These are phyloP conservation scores for Afroboletus lepidellus DNA, from an alignment of 1,284 basidiomycete species.

Conservation along the genomic window DNA sequence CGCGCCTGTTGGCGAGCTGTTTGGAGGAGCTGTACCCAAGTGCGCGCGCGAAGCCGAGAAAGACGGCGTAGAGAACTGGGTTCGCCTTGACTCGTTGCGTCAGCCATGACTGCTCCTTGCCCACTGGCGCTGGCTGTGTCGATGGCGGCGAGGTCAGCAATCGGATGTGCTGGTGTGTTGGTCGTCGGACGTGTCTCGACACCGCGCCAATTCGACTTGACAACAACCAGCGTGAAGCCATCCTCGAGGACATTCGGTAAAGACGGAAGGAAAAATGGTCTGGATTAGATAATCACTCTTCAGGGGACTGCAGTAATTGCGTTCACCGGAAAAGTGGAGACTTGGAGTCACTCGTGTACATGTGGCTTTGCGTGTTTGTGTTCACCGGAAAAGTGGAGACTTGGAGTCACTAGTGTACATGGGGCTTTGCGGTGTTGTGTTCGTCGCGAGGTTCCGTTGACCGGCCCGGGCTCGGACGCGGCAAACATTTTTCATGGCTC, in stretches of 20 bases:
- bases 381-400: too few relatives aligned
- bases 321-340: too few relatives aligned
- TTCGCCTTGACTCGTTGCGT: constrained; percentile 54
- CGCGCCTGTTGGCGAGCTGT: constrained; percentile 59
- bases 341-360: too few relatives aligned
- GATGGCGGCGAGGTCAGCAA: constrained; percentile 11
- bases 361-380: too few relatives aligned
- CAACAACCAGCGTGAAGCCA: constrained; percentile 18
- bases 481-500: constrained; percentile 12
- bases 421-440: too few relatives aligned
- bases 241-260: not conserved
- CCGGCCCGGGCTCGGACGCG: too few relatives aligned
- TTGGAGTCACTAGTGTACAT: too few relatives aligned
- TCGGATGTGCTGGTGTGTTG: constrained; percentile 13
- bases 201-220: constrained; percentile 8
- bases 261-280: not conserved
- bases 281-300: not conserved
- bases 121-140: constrained; percentile 3
- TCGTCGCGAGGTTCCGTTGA: not conserved
- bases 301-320: too few relatives aligned
- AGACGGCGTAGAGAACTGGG: constrained; percentile 47
- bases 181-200: constrained; percentile 6
- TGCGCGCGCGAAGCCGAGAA: constrained; percentile 48
- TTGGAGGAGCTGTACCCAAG: constrained; percentile 63
- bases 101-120: constrained; percentile 48